Percentiles rank a stretch among this genome's conserved stretches.
Evolutionary conservation across 1,139 yeast species (phyloP).

Genomic region (Nakaseomyces sp.): DNA sequence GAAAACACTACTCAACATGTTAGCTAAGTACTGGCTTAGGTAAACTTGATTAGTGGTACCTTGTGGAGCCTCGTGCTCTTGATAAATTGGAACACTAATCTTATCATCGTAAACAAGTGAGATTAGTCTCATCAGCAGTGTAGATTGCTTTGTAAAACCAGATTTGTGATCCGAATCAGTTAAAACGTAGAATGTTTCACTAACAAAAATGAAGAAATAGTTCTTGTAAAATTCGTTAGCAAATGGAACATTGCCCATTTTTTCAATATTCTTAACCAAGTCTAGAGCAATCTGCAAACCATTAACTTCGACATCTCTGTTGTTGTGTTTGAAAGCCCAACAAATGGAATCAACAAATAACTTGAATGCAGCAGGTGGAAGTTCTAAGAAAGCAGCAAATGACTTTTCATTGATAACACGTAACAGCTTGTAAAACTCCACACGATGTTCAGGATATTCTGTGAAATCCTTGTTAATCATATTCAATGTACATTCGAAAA

Average conservation of each 20-base stretch:
- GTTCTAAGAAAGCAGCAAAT: slow-evolving; percentile 75
- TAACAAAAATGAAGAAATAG: slow-evolving; percentile 79
- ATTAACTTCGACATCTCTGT: slow-evolving; percentile 88
- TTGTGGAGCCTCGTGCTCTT: slow-evolving; percentile 64
- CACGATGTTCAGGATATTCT: slow-evolving; percentile 96
- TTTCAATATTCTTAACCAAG: slow-evolving; percentile 73
- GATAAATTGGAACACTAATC: slow-evolving; percentile 69
- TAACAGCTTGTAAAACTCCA: slow-evolving; percentile 83
- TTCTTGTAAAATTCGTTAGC: slow-evolving; percentile 82
- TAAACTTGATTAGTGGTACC: slow-evolving; percentile 79
- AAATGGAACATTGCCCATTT: slow-evolving; percentile 64
- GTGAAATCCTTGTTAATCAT: slow-evolving; percentile 95
- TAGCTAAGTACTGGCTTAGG: slow-evolving; percentile 73
- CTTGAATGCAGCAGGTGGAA: slow-evolving; percentile 89
- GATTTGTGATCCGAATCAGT: slow-evolving; percentile 98
- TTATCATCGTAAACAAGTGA: slow-evolving; percentile 72
- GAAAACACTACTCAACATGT: slow-evolving; percentile 77
- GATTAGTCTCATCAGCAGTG: slow-evolving; percentile 73
- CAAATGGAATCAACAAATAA: slow-evolving; percentile 85
- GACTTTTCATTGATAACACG: slow-evolving; percentile 80
- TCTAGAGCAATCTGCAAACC: slow-evolving; percentile 80
- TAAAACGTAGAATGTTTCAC: slow-evolving; percentile 85
- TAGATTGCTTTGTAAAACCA: slow-evolving; percentile 84
- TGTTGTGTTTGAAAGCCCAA: slow-evolving; percentile 97
- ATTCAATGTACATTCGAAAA: slow-evolving; percentile 86